These are phyloP conservation scores for Phaeophleospora eucalypticola DNA, from an alignment of 2,329 filamentous ascomycete genomes.

Conservation along the genomic window DNA sequence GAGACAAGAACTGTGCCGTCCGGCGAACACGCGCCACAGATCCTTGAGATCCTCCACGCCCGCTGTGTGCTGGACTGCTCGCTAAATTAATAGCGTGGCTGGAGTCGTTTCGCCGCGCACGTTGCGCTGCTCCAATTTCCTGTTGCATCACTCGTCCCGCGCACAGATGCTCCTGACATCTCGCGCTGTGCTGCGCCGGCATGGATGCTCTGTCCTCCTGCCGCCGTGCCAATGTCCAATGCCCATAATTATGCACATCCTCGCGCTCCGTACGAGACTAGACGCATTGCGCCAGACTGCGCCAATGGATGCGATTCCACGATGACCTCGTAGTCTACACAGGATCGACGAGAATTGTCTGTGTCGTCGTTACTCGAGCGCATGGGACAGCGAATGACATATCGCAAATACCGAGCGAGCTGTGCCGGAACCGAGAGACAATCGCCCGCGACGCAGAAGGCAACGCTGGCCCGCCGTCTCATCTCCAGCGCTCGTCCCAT, in stretches of 20 bases:
- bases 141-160: neutral
- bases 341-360: no score
- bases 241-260: no score
- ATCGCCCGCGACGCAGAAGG: no score
- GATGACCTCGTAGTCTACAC: no score
- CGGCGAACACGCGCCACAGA: no score
- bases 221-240: no score
- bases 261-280: no score
- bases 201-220: neutral
- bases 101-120: conserved; percentile 1
- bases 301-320: no score
- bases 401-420: neutral
- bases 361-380: no score
- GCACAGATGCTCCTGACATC: conserved; percentile 1
- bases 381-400: neutral
- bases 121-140: conserved; percentile 1
- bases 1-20: no score
- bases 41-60: neutral
- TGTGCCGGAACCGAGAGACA: neutral
- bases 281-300: no score
- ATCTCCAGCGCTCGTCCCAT: neutral
- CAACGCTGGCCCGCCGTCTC: neutral
- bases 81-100: conserved; percentile 1
- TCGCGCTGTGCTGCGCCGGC: neutral
- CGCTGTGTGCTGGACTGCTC: neutral